Evolutionary conservation across 768 basidiomycete genomes (phyloP), one percentile per base, ranked within the genome.

Genomic region (Cystobasidium ongulense): DNA sequence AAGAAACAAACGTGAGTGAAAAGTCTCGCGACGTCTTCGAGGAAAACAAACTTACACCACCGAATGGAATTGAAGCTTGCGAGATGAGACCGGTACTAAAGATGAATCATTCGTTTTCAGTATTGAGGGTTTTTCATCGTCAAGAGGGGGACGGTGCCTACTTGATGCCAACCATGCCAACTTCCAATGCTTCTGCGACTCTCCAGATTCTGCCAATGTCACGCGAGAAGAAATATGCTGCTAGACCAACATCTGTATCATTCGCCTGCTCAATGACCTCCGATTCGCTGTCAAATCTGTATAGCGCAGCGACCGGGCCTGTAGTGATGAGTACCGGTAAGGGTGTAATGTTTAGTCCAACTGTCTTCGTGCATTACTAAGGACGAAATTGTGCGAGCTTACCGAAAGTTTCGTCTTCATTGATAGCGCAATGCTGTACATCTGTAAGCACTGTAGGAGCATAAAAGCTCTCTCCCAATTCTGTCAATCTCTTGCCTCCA

Each of bases 321-420:
- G 35, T 4, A 31, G 11, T 33, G 57, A 61, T 11, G 57, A 11
- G 31, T n/a, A n/a, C n/a, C n/a, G 18, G 18, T 8, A 27, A 64
- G 39, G 63, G 29, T 4, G 36, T 38, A 27, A 38, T 38, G 29
- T 4, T 46, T 2, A 46, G 38, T 41, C 27, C n/a, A n/a, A 36
- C 63, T 64, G 43, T 7, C 23, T 3, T 31, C 11, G 5, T 8
- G 7, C 8, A 7, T 31, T 10, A 41, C 5, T 27, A 64, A 15
- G 18, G 43, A 13, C 38, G 3, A 15, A 41, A 33, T 29, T 27
- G 25, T 41, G 41, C 63, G 10, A 18, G 18, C 59, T 17, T 25
- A 0, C 95, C 96, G 78, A 99, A 99, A 0, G 96, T 98, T 84
- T 99, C 96, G 80, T 98, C 96, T 11, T 78, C 79, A 77, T 86